Evolutionary conservation across 768 basidiomycete species (phyloP).

Genomic region (Phaeolepiota aurea): DNA sequence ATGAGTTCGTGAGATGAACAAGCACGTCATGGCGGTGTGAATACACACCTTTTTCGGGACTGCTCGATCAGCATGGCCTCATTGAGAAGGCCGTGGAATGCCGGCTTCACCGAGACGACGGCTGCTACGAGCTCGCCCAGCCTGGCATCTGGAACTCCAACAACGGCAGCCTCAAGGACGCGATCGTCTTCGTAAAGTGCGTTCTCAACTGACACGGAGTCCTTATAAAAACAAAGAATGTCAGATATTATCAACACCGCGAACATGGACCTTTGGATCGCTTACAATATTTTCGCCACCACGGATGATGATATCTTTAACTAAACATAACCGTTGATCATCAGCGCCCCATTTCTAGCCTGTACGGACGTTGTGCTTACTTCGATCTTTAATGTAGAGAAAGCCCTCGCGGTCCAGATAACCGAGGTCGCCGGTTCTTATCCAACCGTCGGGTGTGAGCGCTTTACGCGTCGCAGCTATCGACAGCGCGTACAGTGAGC

Average conservation of each 20-base stretch:
- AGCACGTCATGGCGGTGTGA: too few species aligned
- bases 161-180: constrained; percentile 47
- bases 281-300: constrained; percentile 60
- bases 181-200: constrained; percentile 47
- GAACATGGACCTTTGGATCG: too few species aligned
- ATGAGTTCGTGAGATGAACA: too few species aligned
- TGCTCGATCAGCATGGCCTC: constrained; percentile 39
- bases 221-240: constrained; percentile 25
- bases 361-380: too few species aligned
- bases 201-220: constrained; percentile 54
- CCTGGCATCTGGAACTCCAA: constrained; percentile 49
- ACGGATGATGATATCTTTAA: constrained; percentile 58
- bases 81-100: constrained; percentile 34
- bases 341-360: too few species aligned
- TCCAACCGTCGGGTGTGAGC: constrained; percentile 48
- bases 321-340: too few species aligned
- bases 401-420: constrained; percentile 48
- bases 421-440: constrained; percentile 48
- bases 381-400: constrained; percentile 49
- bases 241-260: constrained; percentile 1
- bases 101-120: constrained; percentile 40
- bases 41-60: constrained; percentile 30
- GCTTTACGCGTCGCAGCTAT: constrained; percentile 32
- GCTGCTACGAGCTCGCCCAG: constrained; percentile 58
- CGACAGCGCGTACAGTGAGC: not conserved